Conservation (phyloP, 179 eudicot species). For the Spinacia oleracea region DNA sequence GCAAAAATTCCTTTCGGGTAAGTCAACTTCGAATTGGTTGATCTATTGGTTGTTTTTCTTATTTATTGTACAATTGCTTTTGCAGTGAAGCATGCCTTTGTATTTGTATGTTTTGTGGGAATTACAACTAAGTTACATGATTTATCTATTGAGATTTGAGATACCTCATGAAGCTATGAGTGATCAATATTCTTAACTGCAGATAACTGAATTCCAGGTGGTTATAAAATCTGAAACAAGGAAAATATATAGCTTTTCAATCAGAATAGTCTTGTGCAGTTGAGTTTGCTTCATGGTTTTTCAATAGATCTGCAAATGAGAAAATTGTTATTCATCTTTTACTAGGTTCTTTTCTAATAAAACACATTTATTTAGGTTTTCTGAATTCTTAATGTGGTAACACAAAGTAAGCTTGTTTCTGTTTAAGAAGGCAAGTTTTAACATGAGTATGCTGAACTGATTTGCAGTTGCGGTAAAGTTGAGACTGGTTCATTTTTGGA, state of each 20-base stretch:
- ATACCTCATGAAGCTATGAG: background rate
- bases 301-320: background rate
- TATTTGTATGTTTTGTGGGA: background rate
- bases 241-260: background rate
- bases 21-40: constrained; percentile 21
- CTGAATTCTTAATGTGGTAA: background rate
- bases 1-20: constrained; percentile 84
- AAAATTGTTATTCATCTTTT: background rate
- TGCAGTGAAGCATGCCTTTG: background rate
- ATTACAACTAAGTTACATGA: background rate
- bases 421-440: background rate
- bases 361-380: constrained; percentile 2
- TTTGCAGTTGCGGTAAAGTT: constrained; percentile 74
- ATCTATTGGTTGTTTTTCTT: background rate
- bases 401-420: background rate
- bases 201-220: background rate
- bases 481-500: constrained; percentile 87
- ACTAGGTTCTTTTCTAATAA: background rate
- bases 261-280: background rate
- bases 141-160: background rate
- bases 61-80: background rate
- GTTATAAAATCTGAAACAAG: background rate
- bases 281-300: background rate
- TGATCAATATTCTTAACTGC: background rate
- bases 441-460: constrained; percentile 16